Conservation (phyloP, 1,284 basidiomycete genomes). For the Wolfiporia cocos region DNA sequence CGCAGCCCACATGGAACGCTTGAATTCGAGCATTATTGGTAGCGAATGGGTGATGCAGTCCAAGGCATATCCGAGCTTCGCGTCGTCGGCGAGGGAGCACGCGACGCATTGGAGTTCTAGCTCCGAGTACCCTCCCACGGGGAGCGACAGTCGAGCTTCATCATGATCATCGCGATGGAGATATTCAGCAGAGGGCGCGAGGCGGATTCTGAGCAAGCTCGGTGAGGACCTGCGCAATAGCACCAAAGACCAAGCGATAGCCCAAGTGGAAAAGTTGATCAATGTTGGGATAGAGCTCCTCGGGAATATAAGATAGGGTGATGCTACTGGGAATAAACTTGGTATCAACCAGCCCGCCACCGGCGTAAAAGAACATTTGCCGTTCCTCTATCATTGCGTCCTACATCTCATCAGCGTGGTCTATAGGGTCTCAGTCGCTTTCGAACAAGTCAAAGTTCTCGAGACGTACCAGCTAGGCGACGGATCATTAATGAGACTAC, state of each 20-base stretch:
- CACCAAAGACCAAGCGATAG: slow-evolving; percentile 1
- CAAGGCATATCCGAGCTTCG: slow-evolving; percentile 2
- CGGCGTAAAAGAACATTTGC: no score
- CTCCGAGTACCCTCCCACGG: neutral
- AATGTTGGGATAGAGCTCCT: neutral
- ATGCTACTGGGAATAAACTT: neutral
- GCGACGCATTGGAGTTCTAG: neutral
- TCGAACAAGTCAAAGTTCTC: neutral
- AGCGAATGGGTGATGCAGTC: neutral
- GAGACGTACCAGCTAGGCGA: slow-evolving; percentile 10
- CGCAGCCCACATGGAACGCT: neutral
- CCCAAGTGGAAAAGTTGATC: neutral
- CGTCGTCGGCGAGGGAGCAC: slow-evolving; percentile 3
- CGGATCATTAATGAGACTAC: slow-evolving; percentile 13
- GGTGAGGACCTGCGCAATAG: neutral
- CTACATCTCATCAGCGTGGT: no score
- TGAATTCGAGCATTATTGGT: neutral
- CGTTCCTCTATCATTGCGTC: no score
- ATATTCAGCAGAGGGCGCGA: neutral
- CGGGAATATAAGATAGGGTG: neutral
- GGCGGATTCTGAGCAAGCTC: neutral
- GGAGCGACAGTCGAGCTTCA: neutral
- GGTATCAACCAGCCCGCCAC: neutral
- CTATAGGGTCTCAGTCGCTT: neutral
- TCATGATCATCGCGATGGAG: neutral